These are phyloP conservation scores for Adansonia grandidieri DNA, from an alignment of 441 rosid species.

Conservation along the genomic window DNA sequence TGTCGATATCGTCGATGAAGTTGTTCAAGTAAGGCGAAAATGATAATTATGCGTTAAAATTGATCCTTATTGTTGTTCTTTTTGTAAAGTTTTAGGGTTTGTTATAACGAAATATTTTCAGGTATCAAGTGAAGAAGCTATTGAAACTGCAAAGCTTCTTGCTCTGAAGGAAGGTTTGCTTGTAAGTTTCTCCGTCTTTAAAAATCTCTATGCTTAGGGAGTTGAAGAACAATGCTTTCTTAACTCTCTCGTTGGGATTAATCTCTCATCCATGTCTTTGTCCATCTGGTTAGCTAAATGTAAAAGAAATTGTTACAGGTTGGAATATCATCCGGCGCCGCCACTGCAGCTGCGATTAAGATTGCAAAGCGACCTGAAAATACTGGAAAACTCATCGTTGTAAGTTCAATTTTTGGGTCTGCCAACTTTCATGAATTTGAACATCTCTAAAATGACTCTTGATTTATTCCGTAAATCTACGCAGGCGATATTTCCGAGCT, in stretches of 20 bases:
- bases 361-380: conserved; percentile 82
- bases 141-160: conserved; percentile 77
- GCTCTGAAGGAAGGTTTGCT: conserved; percentile 85
- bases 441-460: background rate
- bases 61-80: background rate
- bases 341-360: conserved; percentile 78
- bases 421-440: background rate
- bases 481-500: conserved; percentile 73
- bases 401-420: conserved; percentile 36
- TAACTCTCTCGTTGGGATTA: background rate
- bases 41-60: background rate
- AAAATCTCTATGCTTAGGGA: background rate
- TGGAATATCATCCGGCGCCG: conserved; percentile 93
- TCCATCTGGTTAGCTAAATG: background rate
- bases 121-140: conserved; percentile 74
- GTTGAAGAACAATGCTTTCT: background rate
- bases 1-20: conserved; percentile 67
- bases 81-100: background rate
- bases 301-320: conserved; percentile 47
- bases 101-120: background rate
- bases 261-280: background rate
- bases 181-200: conserved; percentile 49
- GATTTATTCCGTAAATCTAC: background rate
- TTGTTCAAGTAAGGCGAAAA: conserved; percentile 60
- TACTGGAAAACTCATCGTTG: conserved; percentile 66